Base-by-base conservation (phyloP, 75 land plant genomes). In the Larix kaempferi region DNA sequence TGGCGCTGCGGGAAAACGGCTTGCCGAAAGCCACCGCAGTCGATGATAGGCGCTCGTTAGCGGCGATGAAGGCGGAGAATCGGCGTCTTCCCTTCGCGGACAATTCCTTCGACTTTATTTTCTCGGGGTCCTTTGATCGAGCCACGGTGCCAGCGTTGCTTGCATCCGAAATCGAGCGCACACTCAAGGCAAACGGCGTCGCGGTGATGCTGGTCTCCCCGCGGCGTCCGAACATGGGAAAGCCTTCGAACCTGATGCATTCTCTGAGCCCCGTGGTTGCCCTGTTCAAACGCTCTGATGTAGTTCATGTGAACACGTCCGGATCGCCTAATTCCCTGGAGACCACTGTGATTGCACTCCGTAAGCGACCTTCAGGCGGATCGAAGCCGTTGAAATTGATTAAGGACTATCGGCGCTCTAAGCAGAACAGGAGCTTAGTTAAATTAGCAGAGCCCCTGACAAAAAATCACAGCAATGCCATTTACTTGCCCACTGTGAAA, bases 121-220 rank as follows among this genome's bases (percentile, higher is more conserved):
- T 76, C 72, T 74, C 82, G 0, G 58, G 57, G 15, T 59, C 58
- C 5, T 4, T 80, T 17, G 79, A 76, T 56, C 71, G 77, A 26
- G 82, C 66, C 44, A 8, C 57, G 27, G 72, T 52, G 4, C 78
- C 82, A 6, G 82, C 78, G 22, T 56, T 61, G 29, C 33, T 80
- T 14, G 71, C 78, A 25, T n/a, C 62, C 5, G 82, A 80, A 27
- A 80, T 80, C 37, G 82, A 80, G 63, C 66, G 82, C 37, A 67
- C 66, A 3, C 72, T 80, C 15, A 57, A 77, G n/a, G 59, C 49
- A 2, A 57, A 71, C n/a, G 41, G 82, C 4, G 52, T 80, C 56
- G 82, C 80, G 6, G 66, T 61, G 21, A n/a, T 69, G n/a, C 23
- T 41, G 11, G 52, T n/a, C 11, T 69, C 73, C n/a, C 25, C 25